Evolutionary conservation across 75 land plant genomes (phyloP), one percentile per base, ranked within the genome.

Genomic region (Chamaecyparis obtusa): DNA sequence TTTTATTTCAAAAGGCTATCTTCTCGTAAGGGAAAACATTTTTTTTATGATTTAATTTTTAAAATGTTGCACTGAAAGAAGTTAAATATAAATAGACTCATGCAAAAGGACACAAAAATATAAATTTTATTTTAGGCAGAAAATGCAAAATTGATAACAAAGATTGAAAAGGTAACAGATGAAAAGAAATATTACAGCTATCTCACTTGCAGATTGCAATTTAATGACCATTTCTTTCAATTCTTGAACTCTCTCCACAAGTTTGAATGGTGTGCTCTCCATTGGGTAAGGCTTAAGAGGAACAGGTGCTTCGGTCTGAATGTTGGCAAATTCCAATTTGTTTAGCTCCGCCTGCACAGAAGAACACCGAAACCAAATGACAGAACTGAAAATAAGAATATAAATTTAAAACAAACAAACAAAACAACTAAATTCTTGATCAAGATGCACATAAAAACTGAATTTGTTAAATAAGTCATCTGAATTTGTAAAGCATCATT

Each of bases 171-270:
- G 56, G 80, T 27, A 56, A 48, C 3, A 24, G 35, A 46, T 17
- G 86, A 36, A 27, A 16, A 32, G 44, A 21, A 71, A 35, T 30
- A 90, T 89, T 87, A 98, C 99, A 51, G 98, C 98, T 92, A 98
- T 93, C 89, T 96, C 99, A 88, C 90, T 83, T 37, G 87, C 96
- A 72, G 35, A 56, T 19, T 88, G 90, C 86, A 96, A 88, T 83
- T 96, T 98, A 39, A 90, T 89, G 86, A 94, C 95, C 85, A 96
- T 78, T 48, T 88, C 93, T 87, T 93, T 92, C 89, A 98, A 92
- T 36, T 88, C 94, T 33, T 94, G 89, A 9, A 94, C 92, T 74
- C 87, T 93, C 48, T 97, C 95, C 30, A 98, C 94, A 79, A 93
- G 87, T 76, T 92, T 94, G 83, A 95, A 96, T 81, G 99, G 94